phyloP scores from a whole-genome alignment of 306 rosid genomes.

The Castanopsis chinensis region DNA sequence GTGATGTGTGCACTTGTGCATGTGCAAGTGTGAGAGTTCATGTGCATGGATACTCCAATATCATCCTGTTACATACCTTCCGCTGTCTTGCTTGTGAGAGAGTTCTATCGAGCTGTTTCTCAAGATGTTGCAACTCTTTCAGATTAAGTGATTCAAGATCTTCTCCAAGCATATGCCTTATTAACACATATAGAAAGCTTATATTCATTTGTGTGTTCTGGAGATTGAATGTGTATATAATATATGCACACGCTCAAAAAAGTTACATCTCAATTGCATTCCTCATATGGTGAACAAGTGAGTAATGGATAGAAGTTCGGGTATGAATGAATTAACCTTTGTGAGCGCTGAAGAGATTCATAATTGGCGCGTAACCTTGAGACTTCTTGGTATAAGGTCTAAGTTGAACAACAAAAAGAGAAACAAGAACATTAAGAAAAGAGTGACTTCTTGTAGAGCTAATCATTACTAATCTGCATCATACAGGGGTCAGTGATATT shows the following conservation, averaged over 20 bases:
- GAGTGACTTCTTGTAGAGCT: not conserved
- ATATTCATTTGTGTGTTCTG: not conserved
- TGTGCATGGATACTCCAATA: not conserved
- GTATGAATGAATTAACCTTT: constrained; percentile 41
- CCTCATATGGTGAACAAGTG: too few relatives aligned
- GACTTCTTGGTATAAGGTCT: constrained; percentile 51
- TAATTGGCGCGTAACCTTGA: constrained; percentile 44
- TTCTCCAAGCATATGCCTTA: constrained; percentile 77
- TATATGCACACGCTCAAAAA: not conserved
- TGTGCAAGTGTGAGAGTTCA: not conserved
- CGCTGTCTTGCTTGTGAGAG: constrained; percentile 50
- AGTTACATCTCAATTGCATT: not conserved
- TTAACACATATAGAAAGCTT: not conserved
- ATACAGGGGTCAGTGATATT: too few relatives aligned
- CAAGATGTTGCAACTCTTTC: constrained; percentile 59
- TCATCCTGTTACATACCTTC: constrained; percentile 40
- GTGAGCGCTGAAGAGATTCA: constrained; percentile 66
- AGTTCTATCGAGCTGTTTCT: constrained; percentile 62
- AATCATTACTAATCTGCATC: not conserved
- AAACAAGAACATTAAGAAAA: not conserved
- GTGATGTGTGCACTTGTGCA: not conserved
- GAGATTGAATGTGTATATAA: not conserved
- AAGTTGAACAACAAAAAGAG: constrained; percentile 19
- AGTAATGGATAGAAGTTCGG: not conserved
- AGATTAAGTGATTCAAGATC: constrained; percentile 59